Base-by-base conservation (phyloP, 108 stramenopile genomes). In the Cylindrotheca fusiformis region DNA sequence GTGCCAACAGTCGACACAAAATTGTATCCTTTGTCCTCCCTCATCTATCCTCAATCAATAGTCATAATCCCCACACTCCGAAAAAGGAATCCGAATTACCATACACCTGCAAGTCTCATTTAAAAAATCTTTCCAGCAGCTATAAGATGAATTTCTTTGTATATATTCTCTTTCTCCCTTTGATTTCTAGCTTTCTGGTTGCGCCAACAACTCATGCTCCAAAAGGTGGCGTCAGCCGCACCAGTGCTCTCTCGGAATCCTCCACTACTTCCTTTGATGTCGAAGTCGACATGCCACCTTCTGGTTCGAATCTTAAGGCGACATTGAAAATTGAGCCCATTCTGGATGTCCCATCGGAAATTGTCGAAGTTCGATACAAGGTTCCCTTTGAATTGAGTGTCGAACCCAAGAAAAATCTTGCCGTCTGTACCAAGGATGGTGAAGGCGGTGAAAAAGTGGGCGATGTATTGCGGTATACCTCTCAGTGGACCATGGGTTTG, bases 321-420 rank as follows among this genome's bases (percentile, higher is more conserved):
- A 65, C 80, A 23, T 72, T 92, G 72, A 84, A 71, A 51, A 71
- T 86, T 52, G 45, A 51, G 26, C 72, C 85, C 0, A 67, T 86
- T 36, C 60, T 86, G n/a, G 65, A 72, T 22, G 81, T 60, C 8
- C 80, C 84, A 6, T 75, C 74, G 50, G 90, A 91, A 63, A 30
- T 88, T 19, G 52, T 92, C 6, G 77, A 87, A 70, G 86, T 92
- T 12, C 69, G 91, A 24, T 86, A 88, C 57, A 44, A 67, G 20
- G 52, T 92, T 0, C 91, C 91, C n/a, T 92, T 92, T 60, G 85
- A 82, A 23, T 65, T 92, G 47, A 71, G 85, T 63, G 86, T 91
- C 0, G 86, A 67, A 17, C 90, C 90, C 1, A 52, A 84, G 55
- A 71, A 82, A 0, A 71, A 74, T 46, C 58, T 88, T 53, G 84